Evolutionary conservation across 202 grass and related monocot genomes (phyloP), one percentile per base, ranked within the genome.

Genomic region (Brachypodium distachyon): DNA sequence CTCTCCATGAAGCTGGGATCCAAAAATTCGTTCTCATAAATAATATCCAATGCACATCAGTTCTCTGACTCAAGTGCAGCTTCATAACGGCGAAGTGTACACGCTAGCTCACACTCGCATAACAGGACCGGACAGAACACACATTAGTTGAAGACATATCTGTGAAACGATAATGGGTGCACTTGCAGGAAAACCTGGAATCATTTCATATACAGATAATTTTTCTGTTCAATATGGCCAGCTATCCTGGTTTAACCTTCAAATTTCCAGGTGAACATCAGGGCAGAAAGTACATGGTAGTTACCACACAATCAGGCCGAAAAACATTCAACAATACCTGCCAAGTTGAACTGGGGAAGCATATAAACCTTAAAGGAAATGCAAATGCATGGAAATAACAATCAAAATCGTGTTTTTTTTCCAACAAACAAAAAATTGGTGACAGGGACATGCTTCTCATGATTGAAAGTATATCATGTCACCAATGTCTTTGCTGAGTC

Each of bases 311-410:
- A 70, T 46, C 21, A 28, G 22, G 16, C 22, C 17, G 23, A 33
- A 37, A n/a, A 61, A 61, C 28, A 73, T 51, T 34, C 8, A 61
- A 39, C 31, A 63, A 73, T 40, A 53, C n/a, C 6, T 0, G 32
- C 21, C 4, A 80, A 59, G 22, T 38, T 55, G 46, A 47, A 70
- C 4, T 2, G 57, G 16, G 0, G 6, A n/a, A 59, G n/a, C 17
- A 33, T 36, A 41, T 9, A 78, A 50, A 14, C 19, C n/a, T 42
- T 9, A 4, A 28, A 31, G 17, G 18, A 76, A 37, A 40, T 59
- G n/a, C 64, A 76, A 37, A 40, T 59, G n/a, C 64, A 44, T n/a
- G n/a, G 61, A 86, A 81, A 85, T 31, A 50, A 60, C 9, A 56
- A 2, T 7, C 2, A 10, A 52, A 53, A 33, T 25, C 14, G 25